Evolutionary conservation across 164 flowering plant genomes (phyloP).

Genomic region (Tinospora cordifolia): DNA sequence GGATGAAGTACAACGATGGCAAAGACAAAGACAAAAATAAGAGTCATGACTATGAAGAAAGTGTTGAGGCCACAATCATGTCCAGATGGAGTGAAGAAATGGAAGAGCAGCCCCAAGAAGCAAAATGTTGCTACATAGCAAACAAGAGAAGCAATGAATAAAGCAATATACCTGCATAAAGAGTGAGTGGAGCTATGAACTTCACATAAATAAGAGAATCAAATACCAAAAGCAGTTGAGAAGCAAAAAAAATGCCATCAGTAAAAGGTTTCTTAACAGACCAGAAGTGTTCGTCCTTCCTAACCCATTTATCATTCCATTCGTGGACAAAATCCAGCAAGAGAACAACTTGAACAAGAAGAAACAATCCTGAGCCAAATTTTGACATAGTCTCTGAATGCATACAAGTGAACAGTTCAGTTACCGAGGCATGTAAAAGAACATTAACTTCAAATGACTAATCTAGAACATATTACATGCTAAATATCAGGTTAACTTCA

Average conservation of each 20-base stretch:
- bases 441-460: neutral
- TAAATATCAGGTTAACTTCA: neutral
- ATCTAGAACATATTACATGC: neutral
- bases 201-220: too few species aligned
- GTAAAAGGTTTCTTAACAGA: conserved; percentile 25
- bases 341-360: conserved; percentile 97
- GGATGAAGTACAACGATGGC: conserved; percentile 81
- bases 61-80: conserved; percentile 95
- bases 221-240: too few species aligned
- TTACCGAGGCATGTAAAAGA: neutral
- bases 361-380: conserved; percentile 93
- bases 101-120: conserved; percentile 87
- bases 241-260: neutral
- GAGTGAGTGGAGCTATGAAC: neutral
- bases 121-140: conserved; percentile 67
- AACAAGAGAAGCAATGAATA: conserved; percentile 73
- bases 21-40: conserved; percentile 65
- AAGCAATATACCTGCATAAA: conserved; percentile 68
- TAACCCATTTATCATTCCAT: conserved; percentile 98
- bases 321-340: conserved; percentile 91
- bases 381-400: conserved; percentile 78
- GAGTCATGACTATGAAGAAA: conserved; percentile 70
- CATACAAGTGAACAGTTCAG: conserved; percentile 9
- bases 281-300: conserved; percentile 96
- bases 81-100: conserved; percentile 86